Conservation (phyloP, 2,329 filamentous ascomycete species). For the Emergomyces pasteurianus region DNA sequence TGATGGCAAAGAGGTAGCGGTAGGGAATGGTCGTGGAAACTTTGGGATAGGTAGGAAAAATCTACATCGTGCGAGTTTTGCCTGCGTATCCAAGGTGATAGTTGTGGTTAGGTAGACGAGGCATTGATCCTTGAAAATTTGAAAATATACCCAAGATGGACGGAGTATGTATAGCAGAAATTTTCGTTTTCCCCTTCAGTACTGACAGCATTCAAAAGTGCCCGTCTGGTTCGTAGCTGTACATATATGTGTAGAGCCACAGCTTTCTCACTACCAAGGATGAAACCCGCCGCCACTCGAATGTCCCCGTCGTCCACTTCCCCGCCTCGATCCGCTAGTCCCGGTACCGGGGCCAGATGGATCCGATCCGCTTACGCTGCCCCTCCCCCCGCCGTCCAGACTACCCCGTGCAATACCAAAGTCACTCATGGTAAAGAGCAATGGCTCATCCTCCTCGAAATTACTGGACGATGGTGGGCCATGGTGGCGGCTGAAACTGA, state of each 20-base stretch:
- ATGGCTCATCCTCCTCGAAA: slow-evolving; percentile 33
- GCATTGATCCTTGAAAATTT: neutral
- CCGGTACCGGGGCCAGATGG: slow-evolving; percentile 5
- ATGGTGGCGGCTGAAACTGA: slow-evolving; percentile 21
- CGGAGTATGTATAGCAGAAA: neutral
- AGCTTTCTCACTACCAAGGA: neutral
- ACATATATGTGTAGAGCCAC: neutral
- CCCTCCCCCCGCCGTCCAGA: slow-evolving; percentile 24
- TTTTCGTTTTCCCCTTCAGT: neutral
- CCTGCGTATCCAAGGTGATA: neutral
- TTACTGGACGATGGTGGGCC: slow-evolving; percentile 17
- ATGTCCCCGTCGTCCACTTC: slow-evolving; percentile 24
- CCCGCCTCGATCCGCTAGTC: slow-evolving; percentile 20
- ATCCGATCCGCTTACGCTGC: neutral
- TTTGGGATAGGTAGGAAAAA: neutral
- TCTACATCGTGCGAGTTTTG: neutral
- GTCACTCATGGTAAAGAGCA: slow-evolving; percentile 37
- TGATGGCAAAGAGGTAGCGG: neutral
- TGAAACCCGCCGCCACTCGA: slow-evolving; percentile 15
- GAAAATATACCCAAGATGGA: neutral
- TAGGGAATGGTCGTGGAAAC: neutral
- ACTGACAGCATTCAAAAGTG: neutral
- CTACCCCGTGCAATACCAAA: slow-evolving; percentile 32
- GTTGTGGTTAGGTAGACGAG: neutral
- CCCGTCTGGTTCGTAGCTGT: neutral